Base-by-base conservation (phyloP, 768 basidiomycete species). In the Hygrophoropsis aurantiaca region DNA sequence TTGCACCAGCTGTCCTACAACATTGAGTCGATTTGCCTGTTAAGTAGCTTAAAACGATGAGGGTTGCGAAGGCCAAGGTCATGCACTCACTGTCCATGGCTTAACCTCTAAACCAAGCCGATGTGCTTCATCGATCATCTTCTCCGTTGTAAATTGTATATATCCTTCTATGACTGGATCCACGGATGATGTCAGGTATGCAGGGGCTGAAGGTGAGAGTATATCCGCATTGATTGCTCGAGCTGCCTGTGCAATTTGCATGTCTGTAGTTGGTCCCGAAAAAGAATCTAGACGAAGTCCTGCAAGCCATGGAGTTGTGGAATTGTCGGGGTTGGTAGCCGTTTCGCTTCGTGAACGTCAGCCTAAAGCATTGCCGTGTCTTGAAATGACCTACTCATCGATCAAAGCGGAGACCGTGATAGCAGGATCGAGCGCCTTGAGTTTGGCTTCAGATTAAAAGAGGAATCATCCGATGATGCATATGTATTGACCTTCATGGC, bases 111-210 rank as follows among this genome's bases (percentile, higher is more conserved):
- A 58, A 3, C 81, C 82, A 24, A 85, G 72, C 27, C 71, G 50
- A 58, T 90, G 89, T 0, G 87, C 81, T 42, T 75, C 71, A 36
- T 75, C 69, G 21, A 91, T 74, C 87, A 91, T 88, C 18, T 72
- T 75, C 60, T 74, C 67, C 2, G 85, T 87, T 1, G 80, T 80
- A 56, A 90, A 88, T 3, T 78, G 64, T 40, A 74, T 62, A 50
- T 71, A 80, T 4, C 73, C 78, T 3, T 62, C 61, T 42, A 70
- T 60, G 10, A 64, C 61, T 1, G 78, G 74, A 51, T 83, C 80
- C 4, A 58, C 50, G 1, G 65, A 66, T 2, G 77, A 72, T 21
- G 71, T 67, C 21, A 50, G 50, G 41, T 61, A 64, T 10, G 71
- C 68, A 9, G 66, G 68, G 9, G 75, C 83, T 6, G 71, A 69